phyloP scores from a whole-genome alignment of 108 stramenopile species.

The Parietichytrium sp. region DNA sequence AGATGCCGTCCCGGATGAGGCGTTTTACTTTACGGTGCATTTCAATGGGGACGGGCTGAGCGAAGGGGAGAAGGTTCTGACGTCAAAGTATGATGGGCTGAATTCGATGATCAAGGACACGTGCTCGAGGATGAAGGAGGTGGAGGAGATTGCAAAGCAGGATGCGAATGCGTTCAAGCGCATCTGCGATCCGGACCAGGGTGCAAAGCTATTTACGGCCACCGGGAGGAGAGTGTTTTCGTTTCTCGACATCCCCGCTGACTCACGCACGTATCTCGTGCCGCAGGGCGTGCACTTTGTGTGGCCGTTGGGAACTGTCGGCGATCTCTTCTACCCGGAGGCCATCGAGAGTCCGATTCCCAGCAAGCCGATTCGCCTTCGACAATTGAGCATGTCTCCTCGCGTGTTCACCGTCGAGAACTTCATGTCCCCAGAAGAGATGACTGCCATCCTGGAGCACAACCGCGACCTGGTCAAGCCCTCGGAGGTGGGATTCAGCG shows the following conservation, averaged over 20 bases:
- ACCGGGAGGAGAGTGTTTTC: not conserved
- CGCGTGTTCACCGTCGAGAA: constrained; percentile 58
- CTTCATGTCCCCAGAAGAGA: constrained; percentile 54
- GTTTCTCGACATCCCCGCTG: not conserved
- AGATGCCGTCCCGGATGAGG: not conserved
- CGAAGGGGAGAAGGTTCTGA: not conserved
- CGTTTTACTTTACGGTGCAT: not conserved
- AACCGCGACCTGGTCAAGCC: constrained; percentile 56
- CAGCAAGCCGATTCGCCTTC: not conserved
- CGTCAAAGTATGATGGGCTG: not conserved
- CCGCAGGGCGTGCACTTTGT: constrained; percentile 58
- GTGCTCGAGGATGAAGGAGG: not conserved
- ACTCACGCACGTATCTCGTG: constrained; percentile 6
- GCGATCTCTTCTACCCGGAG: constrained; percentile 29
- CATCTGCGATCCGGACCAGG: not conserved
- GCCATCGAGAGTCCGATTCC: not conserved
- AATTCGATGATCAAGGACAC: not conserved
- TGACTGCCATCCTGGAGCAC: constrained; percentile 36
- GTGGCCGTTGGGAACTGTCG: constrained; percentile 57
- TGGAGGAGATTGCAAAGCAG: not conserved
- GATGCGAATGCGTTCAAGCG: not conserved
- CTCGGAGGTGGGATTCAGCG: constrained; percentile 53
- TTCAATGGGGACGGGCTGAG: constrained; percentile 36
- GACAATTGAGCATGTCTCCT: constrained; percentile 18
- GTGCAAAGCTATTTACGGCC: not conserved